Evolutionary conservation across 2,329 filamentous ascomycete genomes (phyloP).

Genomic region (Ascochyta rabiei): DNA sequence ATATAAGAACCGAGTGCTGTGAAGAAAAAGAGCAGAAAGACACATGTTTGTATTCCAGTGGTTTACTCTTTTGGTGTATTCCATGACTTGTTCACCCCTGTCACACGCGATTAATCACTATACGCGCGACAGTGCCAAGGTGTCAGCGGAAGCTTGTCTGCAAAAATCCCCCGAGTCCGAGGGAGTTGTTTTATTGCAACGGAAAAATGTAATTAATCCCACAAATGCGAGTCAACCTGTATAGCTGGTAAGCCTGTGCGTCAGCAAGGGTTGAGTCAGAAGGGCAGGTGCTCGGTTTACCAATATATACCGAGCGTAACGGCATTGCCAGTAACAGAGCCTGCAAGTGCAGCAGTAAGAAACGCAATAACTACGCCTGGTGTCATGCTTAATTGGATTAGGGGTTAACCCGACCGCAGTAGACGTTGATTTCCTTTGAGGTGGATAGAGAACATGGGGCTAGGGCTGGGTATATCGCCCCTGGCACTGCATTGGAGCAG

Average conservation of each 20-base stretch:
- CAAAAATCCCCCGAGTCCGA: background rate
- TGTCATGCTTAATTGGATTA: background rate
- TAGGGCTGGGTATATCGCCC: background rate
- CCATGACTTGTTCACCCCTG: conserved; percentile 3
- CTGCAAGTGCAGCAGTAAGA: background rate
- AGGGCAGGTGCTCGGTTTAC: too few relatives aligned
- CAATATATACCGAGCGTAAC: too few relatives aligned
- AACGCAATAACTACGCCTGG: too few relatives aligned
- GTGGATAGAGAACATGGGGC: too few relatives aligned
- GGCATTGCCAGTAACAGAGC: background rate
- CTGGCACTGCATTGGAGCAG: background rate
- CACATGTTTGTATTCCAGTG: background rate
- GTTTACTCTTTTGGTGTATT: background rate
- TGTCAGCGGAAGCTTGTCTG: background rate
- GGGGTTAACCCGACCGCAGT: background rate
- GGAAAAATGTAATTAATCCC: background rate
- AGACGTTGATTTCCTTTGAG: too few relatives aligned
- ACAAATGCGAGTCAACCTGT: too few relatives aligned
- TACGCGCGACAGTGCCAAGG: conserved; percentile 1
- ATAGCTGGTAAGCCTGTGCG: too few relatives aligned
- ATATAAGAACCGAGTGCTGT: background rate
- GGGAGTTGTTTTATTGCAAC: background rate
- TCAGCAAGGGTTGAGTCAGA: too few relatives aligned
- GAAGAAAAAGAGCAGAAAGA: background rate
- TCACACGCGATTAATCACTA: background rate